Evolutionary conservation across 2,329 filamentous ascomycete species (phyloP).

Genomic region (Byssochlamys sp.): DNA sequence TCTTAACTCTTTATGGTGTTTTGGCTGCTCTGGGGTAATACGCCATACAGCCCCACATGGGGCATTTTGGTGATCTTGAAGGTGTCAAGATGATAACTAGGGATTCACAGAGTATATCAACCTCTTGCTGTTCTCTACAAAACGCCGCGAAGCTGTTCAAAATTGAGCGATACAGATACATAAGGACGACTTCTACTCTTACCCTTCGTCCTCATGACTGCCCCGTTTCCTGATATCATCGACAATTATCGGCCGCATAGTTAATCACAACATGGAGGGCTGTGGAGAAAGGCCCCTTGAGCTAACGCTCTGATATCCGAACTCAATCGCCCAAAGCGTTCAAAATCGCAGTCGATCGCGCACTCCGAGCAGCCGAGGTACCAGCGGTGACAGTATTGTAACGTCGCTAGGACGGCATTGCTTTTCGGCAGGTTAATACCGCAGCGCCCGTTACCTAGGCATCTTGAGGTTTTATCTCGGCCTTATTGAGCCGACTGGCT

Average conservation of each 20-base stretch:
- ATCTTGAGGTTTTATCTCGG: not conserved
- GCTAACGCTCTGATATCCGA: not conserved
- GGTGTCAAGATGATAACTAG: too few species aligned
- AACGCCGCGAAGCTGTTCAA: too few species aligned
- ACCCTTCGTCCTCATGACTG: not conserved
- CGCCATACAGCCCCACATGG: not conserved
- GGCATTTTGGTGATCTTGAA: too few species aligned
- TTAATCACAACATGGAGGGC: not conserved
- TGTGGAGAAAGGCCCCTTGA: not conserved
- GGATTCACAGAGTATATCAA: too few species aligned
- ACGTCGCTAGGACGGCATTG: not conserved
- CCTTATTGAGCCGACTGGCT: not conserved
- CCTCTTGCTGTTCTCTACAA: too few species aligned
- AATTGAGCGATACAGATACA: too few species aligned
- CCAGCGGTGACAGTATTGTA: not conserved
- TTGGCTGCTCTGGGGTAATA: not conserved
- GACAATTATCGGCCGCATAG: constrained; percentile 6
- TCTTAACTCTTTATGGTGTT: not conserved
- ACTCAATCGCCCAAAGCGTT: not conserved
- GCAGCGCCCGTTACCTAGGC: not conserved
- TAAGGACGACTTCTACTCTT: too few species aligned
- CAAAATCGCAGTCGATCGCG: not conserved
- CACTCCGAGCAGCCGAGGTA: not conserved
- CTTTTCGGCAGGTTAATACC: not conserved
- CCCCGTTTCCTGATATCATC: constrained; percentile 13